These are phyloP conservation scores for Cucurbita argyrosperma DNA, from an alignment of 306 rosid species.

Conservation along the genomic window DNA sequence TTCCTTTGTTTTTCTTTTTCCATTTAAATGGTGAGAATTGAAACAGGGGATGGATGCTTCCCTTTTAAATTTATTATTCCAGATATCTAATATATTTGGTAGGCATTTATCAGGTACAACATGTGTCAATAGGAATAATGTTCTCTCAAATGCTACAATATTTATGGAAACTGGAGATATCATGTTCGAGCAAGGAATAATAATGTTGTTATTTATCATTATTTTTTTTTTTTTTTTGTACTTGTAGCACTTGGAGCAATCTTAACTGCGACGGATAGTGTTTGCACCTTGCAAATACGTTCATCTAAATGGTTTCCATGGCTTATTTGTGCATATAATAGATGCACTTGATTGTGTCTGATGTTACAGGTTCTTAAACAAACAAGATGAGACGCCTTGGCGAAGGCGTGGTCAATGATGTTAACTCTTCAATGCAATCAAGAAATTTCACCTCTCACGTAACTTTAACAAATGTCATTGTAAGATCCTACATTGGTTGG, in stretches of 20 bases:
- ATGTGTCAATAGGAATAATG: too few relatives aligned
- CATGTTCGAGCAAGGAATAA: not conserved
- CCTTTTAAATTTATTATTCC: not conserved
- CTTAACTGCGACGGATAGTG: slow-evolving; percentile 49
- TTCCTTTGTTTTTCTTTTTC: too few relatives aligned
- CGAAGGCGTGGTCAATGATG: slow-evolving; percentile 57
- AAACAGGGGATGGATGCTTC: not conserved
- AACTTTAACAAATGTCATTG: too few relatives aligned
- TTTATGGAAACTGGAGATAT: not conserved
- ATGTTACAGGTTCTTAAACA: not conserved
- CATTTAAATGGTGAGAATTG: not conserved
- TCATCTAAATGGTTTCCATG: not conserved
- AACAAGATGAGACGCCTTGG: slow-evolving; percentile 14
- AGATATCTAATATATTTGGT: not conserved
- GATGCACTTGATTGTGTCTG: slow-evolving; percentile 14
- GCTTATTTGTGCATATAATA: not conserved
- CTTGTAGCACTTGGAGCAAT: slow-evolving; percentile 50
- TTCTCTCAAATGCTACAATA: not conserved
- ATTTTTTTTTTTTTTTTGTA: not conserved
- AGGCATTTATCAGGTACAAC: not conserved
- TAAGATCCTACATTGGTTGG: too few relatives aligned
- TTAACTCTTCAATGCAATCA: slow-evolving; percentile 44
- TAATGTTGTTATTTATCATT: not conserved
- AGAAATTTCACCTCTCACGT: slow-evolving; percentile 30
- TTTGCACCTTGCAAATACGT: slow-evolving; percentile 55